A percentile compares a stretch with the other conserved stretches of the same genome.
Evolutionary conservation across 345 rosid genomes (phyloP).

Genomic region (Arabis hirsuta): DNA sequence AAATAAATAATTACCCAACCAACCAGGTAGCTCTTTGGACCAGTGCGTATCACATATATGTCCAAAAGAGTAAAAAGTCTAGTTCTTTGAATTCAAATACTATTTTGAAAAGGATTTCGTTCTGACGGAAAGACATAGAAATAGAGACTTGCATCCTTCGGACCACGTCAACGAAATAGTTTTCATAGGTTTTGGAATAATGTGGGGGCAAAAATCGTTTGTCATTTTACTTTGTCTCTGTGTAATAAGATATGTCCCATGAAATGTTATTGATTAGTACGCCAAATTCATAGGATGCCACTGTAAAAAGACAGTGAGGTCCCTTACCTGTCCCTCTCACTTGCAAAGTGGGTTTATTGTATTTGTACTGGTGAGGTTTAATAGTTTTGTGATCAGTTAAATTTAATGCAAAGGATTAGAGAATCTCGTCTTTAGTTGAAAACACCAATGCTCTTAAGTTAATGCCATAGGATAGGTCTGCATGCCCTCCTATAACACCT

Average conservation of each 20-base stretch:
- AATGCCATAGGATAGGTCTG: conserved; percentile 26
- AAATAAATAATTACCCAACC: too few relatives aligned
- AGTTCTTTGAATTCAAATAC: too few relatives aligned
- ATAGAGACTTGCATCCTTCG: too few relatives aligned
- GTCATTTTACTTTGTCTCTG: conserved; percentile 29
- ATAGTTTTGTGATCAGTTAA: conserved; percentile 24
- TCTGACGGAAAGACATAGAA: too few relatives aligned
- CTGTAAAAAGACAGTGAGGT: conserved; percentile 29
- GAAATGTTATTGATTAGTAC: conserved; percentile 23
- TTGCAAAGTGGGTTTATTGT: neutral
- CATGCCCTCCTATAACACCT: conserved; percentile 8
- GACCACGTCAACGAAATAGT: neutral
- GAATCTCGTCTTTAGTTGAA: conserved; percentile 20
- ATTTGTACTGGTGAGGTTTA: conserved; percentile 25
- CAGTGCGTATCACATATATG: too few relatives aligned
- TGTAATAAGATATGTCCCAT: conserved; percentile 23
- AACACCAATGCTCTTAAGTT: conserved; percentile 24
- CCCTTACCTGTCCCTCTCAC: conserved; percentile 20
- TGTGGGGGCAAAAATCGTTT: conserved; percentile 6
- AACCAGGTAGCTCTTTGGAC: too few relatives aligned
- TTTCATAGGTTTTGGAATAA: conserved; percentile 17
- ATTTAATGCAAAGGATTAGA: conserved; percentile 29
- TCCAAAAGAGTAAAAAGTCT: too few relatives aligned
- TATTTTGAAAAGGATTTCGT: too few relatives aligned
- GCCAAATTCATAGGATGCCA: conserved; percentile 40